These are phyloP conservation scores for Cystofilobasidium macerans DNA, from an alignment of 768 basidiomycete species.

Conservation along the genomic window DNA sequence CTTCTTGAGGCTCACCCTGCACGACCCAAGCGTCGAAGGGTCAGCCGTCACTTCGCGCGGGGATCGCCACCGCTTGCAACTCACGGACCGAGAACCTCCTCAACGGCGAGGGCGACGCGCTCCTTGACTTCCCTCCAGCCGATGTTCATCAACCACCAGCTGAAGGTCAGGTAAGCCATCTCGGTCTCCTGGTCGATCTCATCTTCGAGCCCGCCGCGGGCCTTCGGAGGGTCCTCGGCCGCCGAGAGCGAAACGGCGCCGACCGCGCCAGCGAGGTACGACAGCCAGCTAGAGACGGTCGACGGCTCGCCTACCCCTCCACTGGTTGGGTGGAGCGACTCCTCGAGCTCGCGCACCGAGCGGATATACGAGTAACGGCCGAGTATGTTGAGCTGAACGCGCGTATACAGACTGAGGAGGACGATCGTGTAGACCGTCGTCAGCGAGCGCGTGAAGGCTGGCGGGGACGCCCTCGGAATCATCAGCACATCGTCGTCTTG, in stretches of 20 bases:
- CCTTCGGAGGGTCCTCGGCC: constrained; percentile 31
- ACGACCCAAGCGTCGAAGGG: neutral
- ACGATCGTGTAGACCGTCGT: constrained; percentile 78
- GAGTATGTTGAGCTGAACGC: constrained; percentile 72
- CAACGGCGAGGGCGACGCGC: constrained; percentile 60
- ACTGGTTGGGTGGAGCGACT: neutral
- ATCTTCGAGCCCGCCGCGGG: constrained; percentile 30
- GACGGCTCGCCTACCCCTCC: too few species aligned
- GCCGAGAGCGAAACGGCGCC: too few species aligned
- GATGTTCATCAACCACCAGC: constrained; percentile 86
- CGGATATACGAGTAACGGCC: constrained; percentile 69
- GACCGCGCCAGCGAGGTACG: constrained; percentile 6
- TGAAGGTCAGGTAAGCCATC: constrained; percentile 67
- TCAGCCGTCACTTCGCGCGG: constrained; percentile 25
- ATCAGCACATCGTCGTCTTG: too few species aligned
- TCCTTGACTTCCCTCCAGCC: constrained; percentile 79
- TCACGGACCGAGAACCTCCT: constrained; percentile 74
- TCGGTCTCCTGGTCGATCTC: constrained; percentile 51
- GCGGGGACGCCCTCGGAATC: too few species aligned
- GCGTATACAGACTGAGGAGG: constrained; percentile 73
- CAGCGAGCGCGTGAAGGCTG: constrained; percentile 77
- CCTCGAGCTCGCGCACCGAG: constrained; percentile 43
- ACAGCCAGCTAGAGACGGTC: neutral
- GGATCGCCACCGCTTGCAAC: too few species aligned
- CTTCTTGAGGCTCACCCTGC: constrained; percentile 28